Conservation (phyloP, 352 stramenopile species). For the Globisporangium paroecandrum region DNA sequence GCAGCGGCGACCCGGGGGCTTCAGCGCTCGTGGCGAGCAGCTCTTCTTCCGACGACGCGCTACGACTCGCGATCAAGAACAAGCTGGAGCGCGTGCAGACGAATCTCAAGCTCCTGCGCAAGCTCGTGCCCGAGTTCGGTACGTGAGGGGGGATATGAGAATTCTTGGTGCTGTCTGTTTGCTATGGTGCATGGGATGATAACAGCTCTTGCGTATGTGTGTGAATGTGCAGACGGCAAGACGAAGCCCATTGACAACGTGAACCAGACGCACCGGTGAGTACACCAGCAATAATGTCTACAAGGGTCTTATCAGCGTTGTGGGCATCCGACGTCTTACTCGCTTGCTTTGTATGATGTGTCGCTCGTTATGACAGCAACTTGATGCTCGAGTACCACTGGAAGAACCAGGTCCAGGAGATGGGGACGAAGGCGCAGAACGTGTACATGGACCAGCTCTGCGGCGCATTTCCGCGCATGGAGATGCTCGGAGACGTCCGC, state of each 20-base stretch:
- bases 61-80: constrained; percentile 79
- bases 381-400: constrained; percentile 89
- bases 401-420: constrained; percentile 88
- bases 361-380: constrained; percentile 33
- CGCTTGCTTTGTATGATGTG: neutral
- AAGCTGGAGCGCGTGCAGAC: constrained; percentile 85
- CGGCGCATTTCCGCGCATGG: constrained; percentile 65
- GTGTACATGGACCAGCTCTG: constrained; percentile 78
- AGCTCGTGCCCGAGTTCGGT: constrained; percentile 84
- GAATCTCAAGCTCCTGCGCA: constrained; percentile 80
- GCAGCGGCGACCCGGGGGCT: constrained; percentile 9
- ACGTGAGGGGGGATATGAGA: constrained; percentile 5
- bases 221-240: constrained; percentile 59
- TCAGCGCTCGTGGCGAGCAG: constrained; percentile 6
- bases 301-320: neutral
- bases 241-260: constrained; percentile 85
- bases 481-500: constrained; percentile 80
- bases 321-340: neutral
- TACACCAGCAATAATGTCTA: neutral
- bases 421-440: constrained; percentile 78
- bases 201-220: neutral
- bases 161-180: neutral
- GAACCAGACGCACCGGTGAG: constrained; percentile 74
- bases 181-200: neutral
- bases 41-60: constrained; percentile 47